Base-by-base conservation (phyloP, 140 eudicot species). In the Senecio squalidus region DNA sequence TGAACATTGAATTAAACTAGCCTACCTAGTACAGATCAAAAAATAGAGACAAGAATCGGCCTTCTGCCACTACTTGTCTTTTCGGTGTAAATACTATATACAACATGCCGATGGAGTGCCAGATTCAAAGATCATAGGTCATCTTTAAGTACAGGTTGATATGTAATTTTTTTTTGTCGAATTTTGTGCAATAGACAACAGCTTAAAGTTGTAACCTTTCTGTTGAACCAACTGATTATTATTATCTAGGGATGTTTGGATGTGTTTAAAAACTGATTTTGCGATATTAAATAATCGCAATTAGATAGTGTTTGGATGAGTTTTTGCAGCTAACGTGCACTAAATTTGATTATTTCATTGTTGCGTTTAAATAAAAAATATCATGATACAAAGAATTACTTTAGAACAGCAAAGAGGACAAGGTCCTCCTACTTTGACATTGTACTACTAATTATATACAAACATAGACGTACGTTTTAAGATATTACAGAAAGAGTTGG, bases 141-240 rank as follows among this genome's bases (percentile, higher is more conserved):
- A 22, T 67, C 26, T 9, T 44, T 28, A 48, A 36, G 47, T 31
- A 28, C 62, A 53, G 64, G 69, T 62, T 71, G 27, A 34, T 47
- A 54, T 71, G 66, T 55, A 46, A n/a, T n/a, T n/a, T 57, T 44
- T 71, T 51, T 21, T 64, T 44, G 52, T 43, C 53, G 38, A 71
- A 44, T 43, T 53, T 71, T 72, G 76, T 71, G 71, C 64, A 71
- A 33, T 71, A 71, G 76, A 54, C 41, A n/a, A n/a, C n/a, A 71
- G 70, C 21, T 53, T 48, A 59, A 20, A 53, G 25, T 18, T 53
- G 64, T 52, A 53, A 63, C n/a, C 5, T 62, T 54, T 60, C 2
- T 34, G 29, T 47, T 55, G 60, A 46, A 72, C 39, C 47, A 17
- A 44, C 64, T 29, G 33, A 25, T 45, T 64, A 38, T 28, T 55